Percentiles rank a stretch among this genome's conserved stretches.
Conservation (phyloP, 345 rosid species). For the Pseudoturritis turrita region DNA sequence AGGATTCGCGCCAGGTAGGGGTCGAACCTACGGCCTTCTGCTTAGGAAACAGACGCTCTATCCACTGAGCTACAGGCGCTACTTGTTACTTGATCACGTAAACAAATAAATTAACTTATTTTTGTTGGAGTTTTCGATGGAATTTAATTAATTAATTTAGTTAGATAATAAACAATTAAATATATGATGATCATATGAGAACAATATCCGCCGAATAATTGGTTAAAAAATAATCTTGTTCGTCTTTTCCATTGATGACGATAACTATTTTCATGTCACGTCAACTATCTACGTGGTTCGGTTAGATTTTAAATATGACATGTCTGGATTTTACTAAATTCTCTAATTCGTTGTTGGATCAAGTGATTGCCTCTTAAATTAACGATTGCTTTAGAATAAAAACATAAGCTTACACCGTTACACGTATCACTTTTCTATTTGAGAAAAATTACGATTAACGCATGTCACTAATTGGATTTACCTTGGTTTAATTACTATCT, state of each 20-base stretch:
- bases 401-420: background rate
- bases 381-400: background rate
- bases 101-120: too few relatives aligned
- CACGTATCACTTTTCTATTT: background rate
- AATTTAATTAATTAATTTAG: background rate
- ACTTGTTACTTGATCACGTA: accelerated
- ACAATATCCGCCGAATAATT: background rate
- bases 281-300: slow-evolving; percentile 24
- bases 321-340: background rate
- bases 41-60: slow-evolving; percentile 99
- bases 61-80: slow-evolving; percentile 97
- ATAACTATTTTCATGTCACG: background rate
- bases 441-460: background rate
- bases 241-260: background rate
- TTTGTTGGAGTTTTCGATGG: too few relatives aligned
- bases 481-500: background rate
- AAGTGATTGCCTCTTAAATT: background rate
- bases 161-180: too few relatives aligned
- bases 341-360: slow-evolving; percentile 11
- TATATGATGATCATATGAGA: background rate
- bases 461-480: background rate
- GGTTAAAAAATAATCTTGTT: background rate
- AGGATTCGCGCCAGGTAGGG: slow-evolving; percentile 70
- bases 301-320: slow-evolving; percentile 1
- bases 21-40: slow-evolving; percentile 96